Percentiles rank a stretch among this genome's conserved stretches.
Conservation (phyloP, 495 filamentous ascomycete genomes). For the Hypoxylon perforatum region DNA sequence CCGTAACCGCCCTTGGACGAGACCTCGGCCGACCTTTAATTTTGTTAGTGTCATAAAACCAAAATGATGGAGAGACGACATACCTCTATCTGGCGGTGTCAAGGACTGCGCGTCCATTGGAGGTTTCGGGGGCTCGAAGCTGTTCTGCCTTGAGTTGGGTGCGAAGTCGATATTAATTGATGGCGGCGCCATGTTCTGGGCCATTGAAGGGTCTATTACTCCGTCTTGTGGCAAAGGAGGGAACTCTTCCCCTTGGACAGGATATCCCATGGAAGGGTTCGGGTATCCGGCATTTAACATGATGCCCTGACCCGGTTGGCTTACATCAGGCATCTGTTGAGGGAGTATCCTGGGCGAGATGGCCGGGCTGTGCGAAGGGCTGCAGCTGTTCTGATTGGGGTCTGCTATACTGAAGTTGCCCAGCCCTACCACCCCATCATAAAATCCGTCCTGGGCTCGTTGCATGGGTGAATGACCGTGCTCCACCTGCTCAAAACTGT, state of each 20-base stretch:
- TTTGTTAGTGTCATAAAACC: slow-evolving; percentile 10
- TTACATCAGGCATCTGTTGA: slow-evolving; percentile 69
- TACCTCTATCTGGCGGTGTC: slow-evolving; percentile 87
- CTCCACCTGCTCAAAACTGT: slow-evolving; percentile 79
- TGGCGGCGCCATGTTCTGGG: slow-evolving; percentile 81
- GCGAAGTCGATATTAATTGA: slow-evolving; percentile 95
- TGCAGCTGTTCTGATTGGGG: slow-evolving; percentile 68
- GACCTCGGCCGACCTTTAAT: slow-evolving; percentile 58
- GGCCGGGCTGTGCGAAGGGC: slow-evolving; percentile 85
- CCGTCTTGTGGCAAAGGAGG: slow-evolving; percentile 61
- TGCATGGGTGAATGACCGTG: slow-evolving; percentile 84
- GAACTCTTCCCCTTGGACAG: slow-evolving; percentile 72
- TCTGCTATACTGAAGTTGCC: slow-evolving; percentile 87
- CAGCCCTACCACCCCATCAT: slow-evolving; percentile 81
- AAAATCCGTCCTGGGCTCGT: slow-evolving; percentile 76
- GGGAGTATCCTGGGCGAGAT: slow-evolving; percentile 85
- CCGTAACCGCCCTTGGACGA: slow-evolving; percentile 77
- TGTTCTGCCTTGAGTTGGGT: slow-evolving; percentile 73
- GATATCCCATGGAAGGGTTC: slow-evolving; percentile 51
- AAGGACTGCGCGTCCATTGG: slow-evolving; percentile 78
- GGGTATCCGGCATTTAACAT: slow-evolving; percentile 42
- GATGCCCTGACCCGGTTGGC: slow-evolving; percentile 52
- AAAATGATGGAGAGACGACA: slow-evolving; percentile 38
- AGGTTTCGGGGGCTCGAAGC: slow-evolving; percentile 76
- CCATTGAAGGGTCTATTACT: slow-evolving; percentile 63